Evolutionary conservation across 441 rosid genomes (phyloP), one percentile per base, ranked within the genome.

Genomic region (Rhodomyrtus psidioides): DNA sequence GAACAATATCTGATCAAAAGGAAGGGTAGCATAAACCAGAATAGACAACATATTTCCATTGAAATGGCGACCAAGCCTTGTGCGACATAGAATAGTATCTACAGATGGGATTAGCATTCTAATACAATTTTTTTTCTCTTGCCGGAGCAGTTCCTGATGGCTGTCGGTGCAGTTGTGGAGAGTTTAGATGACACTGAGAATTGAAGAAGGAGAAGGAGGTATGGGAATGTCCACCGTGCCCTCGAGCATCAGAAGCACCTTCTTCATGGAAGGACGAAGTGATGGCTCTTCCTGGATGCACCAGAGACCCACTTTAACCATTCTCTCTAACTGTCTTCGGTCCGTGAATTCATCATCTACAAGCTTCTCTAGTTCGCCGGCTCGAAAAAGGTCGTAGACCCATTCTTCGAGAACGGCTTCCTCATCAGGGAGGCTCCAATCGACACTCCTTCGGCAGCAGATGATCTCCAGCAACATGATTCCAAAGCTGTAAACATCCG

Each of bases 191-290:
- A 53, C 21, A 74, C 62, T 84, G 8, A 88, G 34, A 54, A 84
- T 74, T 46, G 88, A 88, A 30, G 87, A 57, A 57, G 89, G 87
- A 74, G 55, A 59, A n/a, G 89, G 90, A 55, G 86, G 89, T 26
- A 19, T 42, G 8, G 90, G 91, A 56, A 90, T 89, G 76, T 89
- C 90, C 24, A 85, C 85, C 2, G 85, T 87, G 51, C 92, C 91
- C 84, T 89, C 91, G 59, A 90, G 57, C 91, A 88, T 89, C 13
- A 89, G 44, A 21, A 88, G 62, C 2, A 89, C 90, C 62, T 82
- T 86, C 46, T 86, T 86, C 89, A 91, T 89, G 0, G 90, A 89
- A 70, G 89, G 90, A 12, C 89, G 88, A 19, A 90, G 86, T 1
- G 82, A 56, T 10, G 60, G 60, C 60, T 56, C 60, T 56, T 56